These are phyloP conservation scores for Eucalyptus dawsonii DNA, from an alignment of 345 rosid species.

Conservation along the genomic window DNA sequence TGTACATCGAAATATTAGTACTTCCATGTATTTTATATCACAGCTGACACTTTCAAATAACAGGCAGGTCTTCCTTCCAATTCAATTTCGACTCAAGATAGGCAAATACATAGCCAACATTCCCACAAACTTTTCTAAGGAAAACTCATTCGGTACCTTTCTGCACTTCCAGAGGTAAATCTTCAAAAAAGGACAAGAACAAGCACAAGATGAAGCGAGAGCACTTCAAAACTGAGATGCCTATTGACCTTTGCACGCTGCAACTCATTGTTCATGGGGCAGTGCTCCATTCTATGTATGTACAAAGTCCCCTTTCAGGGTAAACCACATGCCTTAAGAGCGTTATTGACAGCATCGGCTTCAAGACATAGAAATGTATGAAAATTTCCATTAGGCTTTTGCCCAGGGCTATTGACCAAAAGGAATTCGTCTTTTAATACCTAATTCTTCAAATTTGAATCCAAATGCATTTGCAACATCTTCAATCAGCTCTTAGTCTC, in stretches of 20 bases:
- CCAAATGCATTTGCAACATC: neutral
- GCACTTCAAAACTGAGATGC: neutral
- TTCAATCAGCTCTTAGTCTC: constrained; percentile 75
- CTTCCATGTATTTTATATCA: neutral
- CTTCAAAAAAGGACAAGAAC: neutral
- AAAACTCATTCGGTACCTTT: neutral
- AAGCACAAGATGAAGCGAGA: neutral
- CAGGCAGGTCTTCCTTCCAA: neutral
- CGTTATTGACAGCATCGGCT: neutral
- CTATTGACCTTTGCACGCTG: neutral
- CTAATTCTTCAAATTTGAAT: neutral
- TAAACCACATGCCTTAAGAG: neutral
- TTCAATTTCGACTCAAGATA: neutral
- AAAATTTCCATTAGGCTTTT: neutral
- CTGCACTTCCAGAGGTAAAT: neutral
- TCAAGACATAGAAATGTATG: neutral
- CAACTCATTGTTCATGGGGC: neutral
- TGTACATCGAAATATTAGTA: neutral
- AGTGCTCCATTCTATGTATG: neutral
- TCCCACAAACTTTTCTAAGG: neutral
- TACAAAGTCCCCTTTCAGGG: neutral
- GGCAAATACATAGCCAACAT: neutral
- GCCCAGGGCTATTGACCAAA: neutral
- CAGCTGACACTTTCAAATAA: neutral
- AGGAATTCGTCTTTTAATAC: neutral